Evolutionary conservation across 495 filamentous ascomycete genomes (phyloP), one percentile per base, ranked within the genome.

Genomic region (Daldinia concentrica): DNA sequence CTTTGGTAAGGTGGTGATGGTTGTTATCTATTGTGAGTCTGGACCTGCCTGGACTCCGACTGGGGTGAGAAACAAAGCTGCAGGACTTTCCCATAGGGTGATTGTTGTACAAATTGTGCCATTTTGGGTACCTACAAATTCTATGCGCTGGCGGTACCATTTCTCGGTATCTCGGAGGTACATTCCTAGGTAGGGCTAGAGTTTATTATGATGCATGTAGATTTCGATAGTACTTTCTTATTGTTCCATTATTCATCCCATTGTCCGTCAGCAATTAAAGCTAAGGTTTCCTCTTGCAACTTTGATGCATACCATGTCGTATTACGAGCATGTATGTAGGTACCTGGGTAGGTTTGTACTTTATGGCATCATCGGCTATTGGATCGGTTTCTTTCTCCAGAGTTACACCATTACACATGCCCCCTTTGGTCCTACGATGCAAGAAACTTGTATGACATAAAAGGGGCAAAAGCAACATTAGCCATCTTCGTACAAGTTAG

Each of bases 31-130:
- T 58, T 63, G 6, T 66, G 29, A 62, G 64, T 72, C 64, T 72
- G 63, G 68, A 36, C 68, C 68, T 71, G 51, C 50, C 62, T 66
- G 52, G 69, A 58, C 69, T 63, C 19, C 15, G 68, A 65, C 68
- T 61, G 56, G 68, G 55, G 55, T 27, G 29, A 61, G 54, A 65
- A 51, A 70, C 55, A 65, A 71, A 71, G 68, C 50, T 64, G 39
- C 37, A 27, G 26, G n/a, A 22, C 37, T 57, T 52, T 64, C 26
- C 26, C 26, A n/a, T 26, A 19, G 3, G 9, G 24, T 30, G 50
- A 27, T 14, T 24, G 50, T 63, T 54, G 50, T 63, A 69, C 66
- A 63, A 51, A 52, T 48, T n/a, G 43, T 58, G 32, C 51, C 15
- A 67, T 45, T 43, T 54, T 58, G 22, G 43, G 30, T 63, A 68